These are phyloP conservation scores for Clavispora phyllophila DNA, from an alignment of 805 yeast species.

Conservation along the genomic window DNA sequence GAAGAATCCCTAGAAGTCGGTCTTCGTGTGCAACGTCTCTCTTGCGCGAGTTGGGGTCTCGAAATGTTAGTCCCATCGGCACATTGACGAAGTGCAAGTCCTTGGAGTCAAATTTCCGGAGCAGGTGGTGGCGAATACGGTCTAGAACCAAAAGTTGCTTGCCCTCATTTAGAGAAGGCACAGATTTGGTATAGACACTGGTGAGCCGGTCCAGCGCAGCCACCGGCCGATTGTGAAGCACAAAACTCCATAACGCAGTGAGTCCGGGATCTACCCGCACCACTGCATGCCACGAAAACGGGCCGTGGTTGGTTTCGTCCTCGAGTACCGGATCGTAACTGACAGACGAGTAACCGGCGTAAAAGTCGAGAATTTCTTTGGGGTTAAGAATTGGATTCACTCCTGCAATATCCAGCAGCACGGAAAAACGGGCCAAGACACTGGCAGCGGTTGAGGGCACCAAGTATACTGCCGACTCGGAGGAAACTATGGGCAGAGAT, in stretches of 20 bases:
- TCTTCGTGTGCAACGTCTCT: slow-evolving; percentile 4
- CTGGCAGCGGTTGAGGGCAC: slow-evolving; percentile 5
- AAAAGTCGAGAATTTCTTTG: slow-evolving; percentile 7
- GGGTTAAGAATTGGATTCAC: slow-evolving; percentile 10
- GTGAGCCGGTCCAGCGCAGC: background rate
- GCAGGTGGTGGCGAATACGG: slow-evolving; percentile 8
- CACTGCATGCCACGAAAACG: slow-evolving; percentile 12
- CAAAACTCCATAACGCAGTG: slow-evolving; percentile 12
- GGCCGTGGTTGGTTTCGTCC: slow-evolving; percentile 14
- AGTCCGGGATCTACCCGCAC: slow-evolving; percentile 15
- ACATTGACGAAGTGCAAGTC: slow-evolving; percentile 1
- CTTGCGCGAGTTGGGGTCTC: slow-evolving; percentile 9
- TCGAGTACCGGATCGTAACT: slow-evolving; percentile 8
- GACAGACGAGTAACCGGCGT: slow-evolving; percentile 7
- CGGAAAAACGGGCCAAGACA: slow-evolving; percentile 3
- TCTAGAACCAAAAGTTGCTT: slow-evolving; percentile 8
- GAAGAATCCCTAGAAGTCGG: slow-evolving; percentile 10
- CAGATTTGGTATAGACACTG: slow-evolving; percentile 2
- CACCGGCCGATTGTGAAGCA: slow-evolving; percentile 5
- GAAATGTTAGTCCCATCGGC: slow-evolving; percentile 12
- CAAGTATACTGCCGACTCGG: slow-evolving; percentile 3
- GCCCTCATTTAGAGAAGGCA: slow-evolving; percentile 1
- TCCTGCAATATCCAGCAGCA: slow-evolving; percentile 6
- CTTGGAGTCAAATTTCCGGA: slow-evolving; percentile 3
- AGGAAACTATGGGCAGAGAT: background rate